Evolutionary conservation across 2,329 filamentous ascomycete species (phyloP).

Genomic region (Triangularia verruculosa): DNA sequence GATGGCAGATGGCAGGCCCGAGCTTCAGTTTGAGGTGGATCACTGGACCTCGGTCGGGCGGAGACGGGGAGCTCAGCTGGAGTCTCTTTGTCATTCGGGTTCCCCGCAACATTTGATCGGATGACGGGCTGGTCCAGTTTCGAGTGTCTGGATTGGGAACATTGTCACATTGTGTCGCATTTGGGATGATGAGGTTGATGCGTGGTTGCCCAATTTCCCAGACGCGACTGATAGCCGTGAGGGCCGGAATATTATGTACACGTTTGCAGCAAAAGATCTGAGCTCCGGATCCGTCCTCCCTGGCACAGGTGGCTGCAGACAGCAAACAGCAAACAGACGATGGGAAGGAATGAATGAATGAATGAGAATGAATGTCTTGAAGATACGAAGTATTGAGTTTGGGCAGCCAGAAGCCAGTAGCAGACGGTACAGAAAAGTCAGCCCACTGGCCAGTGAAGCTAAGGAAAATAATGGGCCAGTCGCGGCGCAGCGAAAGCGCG

Average conservation of each 20-base stretch:
- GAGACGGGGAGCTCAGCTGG: neutral
- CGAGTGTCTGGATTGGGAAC: neutral
- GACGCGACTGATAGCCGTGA: neutral
- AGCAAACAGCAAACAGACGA: neutral
- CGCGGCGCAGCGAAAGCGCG: slow-evolving; percentile 16
- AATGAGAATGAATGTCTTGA: neutral
- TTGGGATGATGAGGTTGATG: neutral
- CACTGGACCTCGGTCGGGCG: neutral
- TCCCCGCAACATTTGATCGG: neutral
- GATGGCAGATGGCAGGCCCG: neutral
- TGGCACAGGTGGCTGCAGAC: neutral
- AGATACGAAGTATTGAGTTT: neutral
- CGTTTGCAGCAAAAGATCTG: neutral
- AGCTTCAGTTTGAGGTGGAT: neutral
- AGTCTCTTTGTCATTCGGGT: neutral
- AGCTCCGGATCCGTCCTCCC: neutral
- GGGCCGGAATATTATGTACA: neutral
- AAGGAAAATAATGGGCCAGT: neutral
- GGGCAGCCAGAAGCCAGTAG: neutral
- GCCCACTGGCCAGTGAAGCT: slow-evolving; percentile 12
- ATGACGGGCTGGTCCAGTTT: neutral
- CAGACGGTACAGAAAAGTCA: slow-evolving; percentile 5
- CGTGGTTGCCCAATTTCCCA: neutral
- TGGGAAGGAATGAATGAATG: no score
- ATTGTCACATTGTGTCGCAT: neutral